Percentiles rank a stretch among this genome's conserved stretches.
These are phyloP conservation scores for Halenospora varia DNA, from an alignment of 495 filamentous ascomycete species.

Conservation along the genomic window DNA sequence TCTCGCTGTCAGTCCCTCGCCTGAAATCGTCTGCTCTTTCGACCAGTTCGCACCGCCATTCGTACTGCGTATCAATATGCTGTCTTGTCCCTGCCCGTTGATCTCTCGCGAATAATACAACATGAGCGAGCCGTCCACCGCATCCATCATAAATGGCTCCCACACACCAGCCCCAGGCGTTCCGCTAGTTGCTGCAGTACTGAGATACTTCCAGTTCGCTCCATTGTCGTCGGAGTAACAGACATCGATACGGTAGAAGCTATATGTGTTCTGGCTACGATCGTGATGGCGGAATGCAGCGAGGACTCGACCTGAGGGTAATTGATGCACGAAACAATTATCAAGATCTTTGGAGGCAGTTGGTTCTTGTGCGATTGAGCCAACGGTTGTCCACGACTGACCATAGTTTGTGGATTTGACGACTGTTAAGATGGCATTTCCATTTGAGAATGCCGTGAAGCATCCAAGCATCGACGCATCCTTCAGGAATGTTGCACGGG, in stretches of 20 bases:
- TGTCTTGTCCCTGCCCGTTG: not conserved
- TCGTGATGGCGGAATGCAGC: slow-evolving; percentile 64
- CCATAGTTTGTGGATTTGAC: slow-evolving; percentile 41
- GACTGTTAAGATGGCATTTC: slow-evolving; percentile 30
- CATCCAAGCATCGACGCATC: slow-evolving; percentile 44
- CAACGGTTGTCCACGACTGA: slow-evolving; percentile 11
- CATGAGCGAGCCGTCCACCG: not conserved
- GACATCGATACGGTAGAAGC: slow-evolving; percentile 58
- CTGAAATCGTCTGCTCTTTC: not conserved
- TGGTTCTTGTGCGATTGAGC: not conserved
- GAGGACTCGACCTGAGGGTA: slow-evolving; percentile 44
- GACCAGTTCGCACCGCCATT: not conserved
- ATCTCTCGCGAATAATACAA: not conserved
- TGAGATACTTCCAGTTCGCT: slow-evolving; percentile 9
- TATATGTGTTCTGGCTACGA: slow-evolving; percentile 31
- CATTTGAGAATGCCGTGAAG: slow-evolving; percentile 35
- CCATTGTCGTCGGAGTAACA: slow-evolving; percentile 53
- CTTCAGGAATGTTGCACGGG: slow-evolving; percentile 40
- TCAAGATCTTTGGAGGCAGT: slow-evolving; percentile 45
- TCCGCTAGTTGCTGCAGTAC: not conserved
- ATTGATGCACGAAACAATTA: slow-evolving; percentile 56
- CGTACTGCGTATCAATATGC: not conserved
- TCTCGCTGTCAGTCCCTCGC: not conserved
- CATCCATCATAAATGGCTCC: not conserved
- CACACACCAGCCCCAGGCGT: too few relatives aligned